Evolutionary conservation across 202 grass and related monocot genomes (phyloP).

Genomic region (Elaeis oleifera): DNA sequence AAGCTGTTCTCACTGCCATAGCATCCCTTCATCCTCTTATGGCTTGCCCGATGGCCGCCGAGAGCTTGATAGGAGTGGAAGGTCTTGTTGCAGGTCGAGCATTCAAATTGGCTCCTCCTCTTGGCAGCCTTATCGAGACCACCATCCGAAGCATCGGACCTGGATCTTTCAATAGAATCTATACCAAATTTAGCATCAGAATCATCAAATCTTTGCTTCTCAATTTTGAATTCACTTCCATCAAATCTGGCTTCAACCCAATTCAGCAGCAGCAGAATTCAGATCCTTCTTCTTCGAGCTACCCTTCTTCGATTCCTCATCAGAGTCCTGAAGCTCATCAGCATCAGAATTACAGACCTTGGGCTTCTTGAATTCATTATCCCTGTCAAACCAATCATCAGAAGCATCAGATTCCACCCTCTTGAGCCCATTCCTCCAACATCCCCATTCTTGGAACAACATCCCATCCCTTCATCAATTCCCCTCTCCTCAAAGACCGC

Average conservation of each 20-base stretch:
- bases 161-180: no score
- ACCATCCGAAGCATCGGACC: background rate
- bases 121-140: background rate
- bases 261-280: no score
- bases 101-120: slow-evolving; percentile 17
- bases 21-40: slow-evolving; percentile 7
- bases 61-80: slow-evolving; percentile 27
- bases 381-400: background rate
- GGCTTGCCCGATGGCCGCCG: slow-evolving; percentile 19
- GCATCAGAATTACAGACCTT: no score
- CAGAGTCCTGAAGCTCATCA: background rate
- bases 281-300: no score
- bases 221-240: background rate
- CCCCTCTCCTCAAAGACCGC: background rate
- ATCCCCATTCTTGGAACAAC: background rate
- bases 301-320: no score
- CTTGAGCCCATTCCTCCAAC: background rate
- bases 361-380: background rate
- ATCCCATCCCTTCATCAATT: background rate
- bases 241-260: no score
- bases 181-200: background rate
- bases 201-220: background rate
- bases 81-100: slow-evolving; percentile 15
- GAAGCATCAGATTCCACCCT: slow-evolving; percentile 20
- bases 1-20: background rate